Conservation (phyloP, 1,284 basidiomycete species). For the Pascua guehoae region DNA sequence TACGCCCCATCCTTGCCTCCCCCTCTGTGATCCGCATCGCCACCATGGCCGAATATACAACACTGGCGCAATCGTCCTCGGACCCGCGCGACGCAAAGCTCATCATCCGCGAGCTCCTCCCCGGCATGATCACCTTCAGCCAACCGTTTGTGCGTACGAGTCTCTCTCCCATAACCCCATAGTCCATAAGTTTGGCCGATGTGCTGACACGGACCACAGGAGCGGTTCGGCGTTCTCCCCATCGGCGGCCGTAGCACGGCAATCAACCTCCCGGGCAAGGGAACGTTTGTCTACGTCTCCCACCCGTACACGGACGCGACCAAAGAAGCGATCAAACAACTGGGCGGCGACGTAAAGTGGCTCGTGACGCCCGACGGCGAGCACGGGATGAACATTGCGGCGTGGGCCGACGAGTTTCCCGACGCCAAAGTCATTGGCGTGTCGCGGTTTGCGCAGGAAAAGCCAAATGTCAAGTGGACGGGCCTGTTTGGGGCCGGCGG, state of each 20-base stretch:
- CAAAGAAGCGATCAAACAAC: constrained; percentile 62
- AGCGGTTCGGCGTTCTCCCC: constrained; percentile 64
- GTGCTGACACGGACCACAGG: constrained; percentile 13
- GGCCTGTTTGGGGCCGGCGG: constrained; percentile 46
- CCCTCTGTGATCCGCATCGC: not conserved
- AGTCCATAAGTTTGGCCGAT: not conserved
- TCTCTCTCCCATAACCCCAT: not conserved
- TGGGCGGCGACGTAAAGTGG: constrained; percentile 70
- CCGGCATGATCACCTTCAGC: constrained; percentile 48
- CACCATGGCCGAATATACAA: constrained; percentile 8
- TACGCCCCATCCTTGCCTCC: not conserved
- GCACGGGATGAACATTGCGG: constrained; percentile 51
- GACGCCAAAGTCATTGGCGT: constrained; percentile 60
- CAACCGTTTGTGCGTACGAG: constrained; percentile 41
- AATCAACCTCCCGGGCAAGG: constrained; percentile 63
- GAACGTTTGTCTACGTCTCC: constrained; percentile 81
- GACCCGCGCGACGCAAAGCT: constrained; percentile 33
- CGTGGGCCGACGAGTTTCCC: constrained; percentile 61
- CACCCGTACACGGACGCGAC: constrained; percentile 73
- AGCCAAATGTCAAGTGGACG: constrained; percentile 50
- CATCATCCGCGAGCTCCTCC: constrained; percentile 45
- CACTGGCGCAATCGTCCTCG: constrained; percentile 19
- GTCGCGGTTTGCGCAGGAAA: constrained; percentile 46
- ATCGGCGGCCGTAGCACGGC: constrained; percentile 81
- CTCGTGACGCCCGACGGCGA: constrained; percentile 53